These are phyloP conservation scores for Debaryomyces tyrocola DNA, from an alignment of 805 yeast genomes.

Conservation along the genomic window DNA sequence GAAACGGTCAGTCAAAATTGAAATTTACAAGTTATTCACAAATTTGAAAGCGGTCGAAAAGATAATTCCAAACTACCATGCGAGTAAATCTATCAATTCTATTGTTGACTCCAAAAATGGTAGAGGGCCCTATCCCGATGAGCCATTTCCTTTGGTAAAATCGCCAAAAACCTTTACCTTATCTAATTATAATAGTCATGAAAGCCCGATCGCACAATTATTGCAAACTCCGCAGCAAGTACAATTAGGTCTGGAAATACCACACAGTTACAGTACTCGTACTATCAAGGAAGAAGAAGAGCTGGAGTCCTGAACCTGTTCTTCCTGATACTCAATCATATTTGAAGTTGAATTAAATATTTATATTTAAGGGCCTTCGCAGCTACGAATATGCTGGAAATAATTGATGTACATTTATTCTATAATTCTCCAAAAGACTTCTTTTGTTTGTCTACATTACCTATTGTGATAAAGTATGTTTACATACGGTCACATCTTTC, in stretches of 20 bases:
- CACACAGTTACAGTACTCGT: constrained; percentile 33
- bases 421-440: too few species aligned
- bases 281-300: constrained; percentile 42
- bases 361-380: too few species aligned
- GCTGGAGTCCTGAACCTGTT: constrained; percentile 1
- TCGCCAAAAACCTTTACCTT: constrained; percentile 43
- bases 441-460: too few species aligned
- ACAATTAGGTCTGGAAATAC: constrained; percentile 13
- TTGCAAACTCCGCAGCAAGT: constrained; percentile 18
- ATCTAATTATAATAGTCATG: constrained; percentile 33
- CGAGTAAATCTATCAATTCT: constrained; percentile 26
- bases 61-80: constrained; percentile 31
- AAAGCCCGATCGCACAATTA: constrained; percentile 38
- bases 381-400: too few species aligned
- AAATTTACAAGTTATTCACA: constrained; percentile 29
- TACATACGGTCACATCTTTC: too few species aligned
- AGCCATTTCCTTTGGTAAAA: constrained; percentile 28
- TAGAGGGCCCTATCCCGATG: constrained; percentile 2
- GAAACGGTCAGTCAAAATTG: constrained; percentile 31
- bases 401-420: too few species aligned
- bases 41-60: constrained; percentile 31
- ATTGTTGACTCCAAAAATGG: neutral
- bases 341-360: neutral
- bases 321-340: neutral
- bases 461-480: too few species aligned